A percentile compares a stretch with the other conserved stretches of the same genome.
Conservation (phyloP, 1,284 basidiomycete genomes). For the Rhodotorula sp. region DNA sequence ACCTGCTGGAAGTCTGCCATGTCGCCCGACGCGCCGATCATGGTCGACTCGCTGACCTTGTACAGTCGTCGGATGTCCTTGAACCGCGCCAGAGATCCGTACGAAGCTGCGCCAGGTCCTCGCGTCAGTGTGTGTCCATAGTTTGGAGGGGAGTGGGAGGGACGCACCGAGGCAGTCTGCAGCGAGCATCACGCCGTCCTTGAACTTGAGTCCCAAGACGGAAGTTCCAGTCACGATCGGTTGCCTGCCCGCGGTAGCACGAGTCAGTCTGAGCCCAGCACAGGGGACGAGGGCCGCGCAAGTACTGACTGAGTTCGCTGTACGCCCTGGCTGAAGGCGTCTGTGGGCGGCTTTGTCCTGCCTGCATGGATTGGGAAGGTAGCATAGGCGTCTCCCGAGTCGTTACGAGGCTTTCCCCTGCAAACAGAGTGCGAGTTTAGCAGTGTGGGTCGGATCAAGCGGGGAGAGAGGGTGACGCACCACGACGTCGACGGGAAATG, state of each 20-base stretch:
- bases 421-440: too few relatives aligned
- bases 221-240: conserved; percentile 97
- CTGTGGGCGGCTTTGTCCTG: conserved; percentile 52
- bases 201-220: conserved; percentile 88
- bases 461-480: conserved; percentile 15
- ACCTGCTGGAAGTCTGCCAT: conserved; percentile 98
- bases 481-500: conserved; percentile 41
- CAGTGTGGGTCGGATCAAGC: neutral
- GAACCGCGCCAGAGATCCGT: conserved; percentile 95
- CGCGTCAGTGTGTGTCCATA: too few relatives aligned
- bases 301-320: conserved; percentile 71
- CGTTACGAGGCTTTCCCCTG: conserved; percentile 56
- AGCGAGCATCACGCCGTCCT: conserved; percentile 98
- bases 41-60: conserved; percentile 75
- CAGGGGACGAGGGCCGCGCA: neutral
- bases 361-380: conserved; percentile 67
- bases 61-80: conserved; percentile 89
- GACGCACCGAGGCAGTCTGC: conserved; percentile 88
- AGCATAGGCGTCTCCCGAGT: conserved; percentile 66
- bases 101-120: conserved; percentile 68
- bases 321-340: conserved; percentile 61
- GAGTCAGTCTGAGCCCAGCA: too few relatives aligned
- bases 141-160: neutral
- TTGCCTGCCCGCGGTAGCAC: conserved; percentile 57
- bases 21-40: conserved; percentile 91